Conservation (phyloP, 768 basidiomycete species). For the Exidia glandulosa region DNA sequence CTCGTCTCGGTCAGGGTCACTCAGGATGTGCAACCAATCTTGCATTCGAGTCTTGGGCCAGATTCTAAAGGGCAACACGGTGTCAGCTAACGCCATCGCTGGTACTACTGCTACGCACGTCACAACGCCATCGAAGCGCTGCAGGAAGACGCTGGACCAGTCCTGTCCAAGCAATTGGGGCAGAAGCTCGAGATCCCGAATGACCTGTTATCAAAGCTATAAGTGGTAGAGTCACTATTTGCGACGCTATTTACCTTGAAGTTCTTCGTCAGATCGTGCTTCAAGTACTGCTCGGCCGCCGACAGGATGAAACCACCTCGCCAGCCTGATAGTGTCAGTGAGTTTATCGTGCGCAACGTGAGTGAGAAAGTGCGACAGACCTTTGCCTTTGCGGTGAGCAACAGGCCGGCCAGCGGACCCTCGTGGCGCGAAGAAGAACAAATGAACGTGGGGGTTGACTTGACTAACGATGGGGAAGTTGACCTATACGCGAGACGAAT, state of each 20-base stretch:
- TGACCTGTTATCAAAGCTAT: slow-evolving; percentile 37
- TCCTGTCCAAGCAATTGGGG: slow-evolving; percentile 91
- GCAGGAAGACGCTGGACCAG: slow-evolving; percentile 94
- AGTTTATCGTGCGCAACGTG: not conserved
- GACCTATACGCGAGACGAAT: slow-evolving; percentile 35
- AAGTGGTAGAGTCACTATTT: not conserved
- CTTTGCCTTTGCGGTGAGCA: slow-evolving; percentile 88
- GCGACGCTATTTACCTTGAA: slow-evolving; percentile 48
- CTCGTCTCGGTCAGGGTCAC: slow-evolving; percentile 72
- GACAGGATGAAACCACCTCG: slow-evolving; percentile 88
- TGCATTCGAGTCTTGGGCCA: slow-evolving; percentile 69
- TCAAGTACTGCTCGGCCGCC: slow-evolving; percentile 89
- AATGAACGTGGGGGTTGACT: slow-evolving; percentile 77
- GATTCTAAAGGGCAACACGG: slow-evolving; percentile 34
- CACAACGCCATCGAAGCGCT: slow-evolving; percentile 80
- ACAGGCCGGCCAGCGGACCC: slow-evolving; percentile 90
- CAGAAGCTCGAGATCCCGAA: slow-evolving; percentile 89
- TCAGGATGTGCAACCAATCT: slow-evolving; percentile 79
- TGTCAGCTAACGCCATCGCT: not conserved
- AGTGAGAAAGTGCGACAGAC: slow-evolving; percentile 20
- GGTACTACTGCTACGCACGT: slow-evolving; percentile 43
- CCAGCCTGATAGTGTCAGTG: slow-evolving; percentile 53
- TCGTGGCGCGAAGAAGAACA: slow-evolving; percentile 89
- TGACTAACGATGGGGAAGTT: slow-evolving; percentile 91
- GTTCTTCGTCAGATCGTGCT: slow-evolving; percentile 92